A percentile compares a stretch with the other conserved stretches of the same genome.
phyloP scores from a whole-genome alignment of 2,329 filamentous ascomycete species.

The Alternaria postmessia region DNA sequence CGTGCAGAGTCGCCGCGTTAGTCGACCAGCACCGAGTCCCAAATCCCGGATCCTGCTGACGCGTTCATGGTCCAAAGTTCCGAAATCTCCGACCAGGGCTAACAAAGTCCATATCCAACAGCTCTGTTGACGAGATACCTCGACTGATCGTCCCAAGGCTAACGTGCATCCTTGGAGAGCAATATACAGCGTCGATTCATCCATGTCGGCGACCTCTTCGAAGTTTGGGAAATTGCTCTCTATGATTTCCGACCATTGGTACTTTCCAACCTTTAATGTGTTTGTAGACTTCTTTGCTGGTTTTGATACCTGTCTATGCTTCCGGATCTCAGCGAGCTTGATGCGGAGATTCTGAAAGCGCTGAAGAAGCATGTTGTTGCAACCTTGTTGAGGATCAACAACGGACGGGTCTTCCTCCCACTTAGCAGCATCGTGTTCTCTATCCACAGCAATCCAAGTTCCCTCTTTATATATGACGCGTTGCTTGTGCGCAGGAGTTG shows the following conservation, averaged over 20 bases:
- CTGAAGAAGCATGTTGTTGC: constrained; percentile 70
- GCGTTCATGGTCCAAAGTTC: constrained; percentile 77
- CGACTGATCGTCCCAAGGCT: constrained; percentile 68
- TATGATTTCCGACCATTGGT: constrained; percentile 45
- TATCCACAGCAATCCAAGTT: constrained; percentile 71
- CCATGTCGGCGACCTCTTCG: constrained; percentile 62
- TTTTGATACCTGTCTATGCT: not conserved
- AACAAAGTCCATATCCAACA: constrained; percentile 88
- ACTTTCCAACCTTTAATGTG: constrained; percentile 43
- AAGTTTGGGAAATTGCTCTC: constrained; percentile 54
- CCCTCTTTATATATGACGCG: constrained; percentile 78
- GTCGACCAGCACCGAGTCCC: constrained; percentile 75
- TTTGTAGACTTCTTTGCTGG: not conserved
- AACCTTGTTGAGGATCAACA: constrained; percentile 65
- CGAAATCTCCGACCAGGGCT: constrained; percentile 75
- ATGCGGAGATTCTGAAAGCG: constrained; percentile 72
- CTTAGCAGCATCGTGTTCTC: constrained; percentile 14
- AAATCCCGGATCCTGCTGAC: constrained; percentile 80
- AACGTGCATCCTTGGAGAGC: constrained; percentile 69
- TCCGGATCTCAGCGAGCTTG: constrained; percentile 64
- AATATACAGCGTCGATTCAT: constrained; percentile 70
- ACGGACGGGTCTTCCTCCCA: constrained; percentile 16
- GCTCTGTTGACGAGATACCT: constrained; percentile 72
- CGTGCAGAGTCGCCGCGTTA: constrained; percentile 54
- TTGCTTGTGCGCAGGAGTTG: constrained; percentile 60